phyloP scores from a whole-genome alignment of 2,329 filamentous ascomycete genomes.

The Albifimbria verrucaria region DNA sequence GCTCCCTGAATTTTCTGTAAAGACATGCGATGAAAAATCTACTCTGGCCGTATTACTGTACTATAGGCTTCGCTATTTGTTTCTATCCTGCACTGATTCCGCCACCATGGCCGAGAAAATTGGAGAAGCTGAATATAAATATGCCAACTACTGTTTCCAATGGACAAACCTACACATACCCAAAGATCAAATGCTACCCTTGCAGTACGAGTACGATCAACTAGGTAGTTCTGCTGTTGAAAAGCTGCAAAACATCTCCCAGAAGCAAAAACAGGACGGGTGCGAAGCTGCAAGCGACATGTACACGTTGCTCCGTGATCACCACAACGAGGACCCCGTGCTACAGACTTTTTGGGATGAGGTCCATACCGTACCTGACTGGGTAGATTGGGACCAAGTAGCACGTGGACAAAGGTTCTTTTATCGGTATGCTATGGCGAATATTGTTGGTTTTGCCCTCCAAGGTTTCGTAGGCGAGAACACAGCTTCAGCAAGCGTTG shows the following conservation, averaged over 20 bases:
- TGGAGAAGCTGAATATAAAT: constrained; percentile 12
- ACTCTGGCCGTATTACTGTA: not conserved
- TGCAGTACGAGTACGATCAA: constrained; percentile 15
- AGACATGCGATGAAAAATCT: not conserved
- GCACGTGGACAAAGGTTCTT: constrained; percentile 58
- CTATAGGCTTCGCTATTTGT: not conserved
- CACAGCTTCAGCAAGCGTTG: constrained; percentile 52
- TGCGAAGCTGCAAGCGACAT: not conserved
- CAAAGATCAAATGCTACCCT: constrained; percentile 7
- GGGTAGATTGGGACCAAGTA: constrained; percentile 68
- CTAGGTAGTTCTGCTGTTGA: constrained; percentile 12
- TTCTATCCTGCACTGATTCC: not conserved
- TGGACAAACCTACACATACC: constrained; percentile 17
- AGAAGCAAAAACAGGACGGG: constrained; percentile 6
- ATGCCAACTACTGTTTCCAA: constrained; percentile 9
- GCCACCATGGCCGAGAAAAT: constrained; percentile 6
- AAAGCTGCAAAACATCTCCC: constrained; percentile 10
- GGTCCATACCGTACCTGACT: constrained; percentile 56
- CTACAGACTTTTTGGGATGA: constrained; percentile 50
- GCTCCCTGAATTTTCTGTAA: no score
- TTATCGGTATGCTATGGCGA: constrained; percentile 64
- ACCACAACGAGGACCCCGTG: constrained; percentile 19
- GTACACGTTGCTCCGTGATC: constrained; percentile 6
- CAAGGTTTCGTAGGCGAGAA: constrained; percentile 35
- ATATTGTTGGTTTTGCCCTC: constrained; percentile 46